Evolutionary conservation across 768 basidiomycete species (phyloP).

Genomic region (Tricholoma sp.): DNA sequence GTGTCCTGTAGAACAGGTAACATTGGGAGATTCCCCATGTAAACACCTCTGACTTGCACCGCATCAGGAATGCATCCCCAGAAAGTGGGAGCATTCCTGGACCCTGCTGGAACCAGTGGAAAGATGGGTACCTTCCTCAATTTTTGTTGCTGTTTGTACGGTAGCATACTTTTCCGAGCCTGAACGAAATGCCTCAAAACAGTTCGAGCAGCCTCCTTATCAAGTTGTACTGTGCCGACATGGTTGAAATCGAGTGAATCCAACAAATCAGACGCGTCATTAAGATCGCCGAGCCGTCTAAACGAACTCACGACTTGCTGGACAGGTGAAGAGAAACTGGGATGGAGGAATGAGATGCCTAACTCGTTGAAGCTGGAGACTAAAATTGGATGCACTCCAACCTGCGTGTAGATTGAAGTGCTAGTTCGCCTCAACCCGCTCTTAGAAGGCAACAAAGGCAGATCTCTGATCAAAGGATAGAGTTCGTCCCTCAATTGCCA

Average conservation of each 20-base stretch:
- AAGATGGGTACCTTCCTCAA: slow-evolving; percentile 6
- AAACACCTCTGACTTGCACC: not conserved
- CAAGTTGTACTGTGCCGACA: not conserved
- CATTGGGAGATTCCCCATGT: slow-evolving; percentile 21
- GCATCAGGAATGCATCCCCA: slow-evolving; percentile 3
- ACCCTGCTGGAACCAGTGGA: not conserved
- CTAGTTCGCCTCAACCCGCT: slow-evolving; percentile 21
- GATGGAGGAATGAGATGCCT: slow-evolving; percentile 30
- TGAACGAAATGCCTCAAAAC: not conserved
- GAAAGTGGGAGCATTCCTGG: not conserved
- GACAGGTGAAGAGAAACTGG: slow-evolving; percentile 15
- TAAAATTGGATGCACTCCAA: slow-evolving; percentile 17
- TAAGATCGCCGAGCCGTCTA: slow-evolving; percentile 15
- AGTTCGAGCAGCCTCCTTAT: not conserved
- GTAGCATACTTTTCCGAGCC: not conserved
- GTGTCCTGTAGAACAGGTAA: slow-evolving; percentile 19
- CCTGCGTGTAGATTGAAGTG: slow-evolving; percentile 23
- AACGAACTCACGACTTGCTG: slow-evolving; percentile 16
- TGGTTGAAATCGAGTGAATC: slow-evolving; percentile 14
- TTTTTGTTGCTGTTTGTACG: slow-evolving; percentile 2
- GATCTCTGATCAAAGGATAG: slow-evolving; percentile 15
- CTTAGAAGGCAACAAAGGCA: slow-evolving; percentile 31
- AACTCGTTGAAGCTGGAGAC: slow-evolving; percentile 20
- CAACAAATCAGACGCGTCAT: slow-evolving; percentile 28
- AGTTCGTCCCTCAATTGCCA: slow-evolving; percentile 20